Percentiles rank a stretch among this genome's conserved stretches.
phyloP scores from a whole-genome alignment of 2,329 filamentous ascomycete species.

The Rachicladosporium sp. region DNA sequence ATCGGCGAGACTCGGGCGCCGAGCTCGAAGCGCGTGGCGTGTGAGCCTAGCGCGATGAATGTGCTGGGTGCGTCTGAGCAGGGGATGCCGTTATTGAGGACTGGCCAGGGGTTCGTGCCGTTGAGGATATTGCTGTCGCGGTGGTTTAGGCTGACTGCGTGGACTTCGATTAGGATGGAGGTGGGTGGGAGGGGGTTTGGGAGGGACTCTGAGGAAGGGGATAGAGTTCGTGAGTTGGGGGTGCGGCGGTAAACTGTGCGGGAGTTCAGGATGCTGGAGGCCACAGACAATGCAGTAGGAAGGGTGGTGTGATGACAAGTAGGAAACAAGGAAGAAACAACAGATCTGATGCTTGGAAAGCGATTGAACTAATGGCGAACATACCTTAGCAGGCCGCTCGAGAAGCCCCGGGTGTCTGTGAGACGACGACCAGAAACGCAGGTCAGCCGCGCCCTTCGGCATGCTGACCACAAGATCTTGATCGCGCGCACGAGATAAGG shows the following conservation, averaged over 20 bases:
- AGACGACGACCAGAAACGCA: too few species aligned
- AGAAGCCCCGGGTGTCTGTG: too few species aligned
- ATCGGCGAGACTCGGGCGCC: constrained; percentile 15
- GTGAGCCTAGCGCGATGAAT: constrained; percentile 11
- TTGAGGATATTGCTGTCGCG: constrained; percentile 22
- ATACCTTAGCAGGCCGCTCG: too few species aligned
- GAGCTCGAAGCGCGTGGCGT: constrained; percentile 10
- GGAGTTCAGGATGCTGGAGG: too few species aligned
- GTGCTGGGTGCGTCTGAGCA: constrained; percentile 23
- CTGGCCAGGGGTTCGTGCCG: constrained; percentile 22
- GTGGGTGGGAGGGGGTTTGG: constrained; percentile 7
- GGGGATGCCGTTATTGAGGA: constrained; percentile 16
- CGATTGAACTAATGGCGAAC: too few species aligned
- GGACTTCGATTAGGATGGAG: constrained; percentile 17
- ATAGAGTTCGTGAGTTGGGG: constrained; percentile 7
- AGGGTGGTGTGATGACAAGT: too few species aligned
- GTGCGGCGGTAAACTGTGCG: constrained; percentile 5
- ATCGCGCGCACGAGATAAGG: too few species aligned
- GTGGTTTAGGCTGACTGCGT: constrained; percentile 20
- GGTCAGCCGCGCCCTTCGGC: too few species aligned
- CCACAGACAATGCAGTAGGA: too few species aligned
- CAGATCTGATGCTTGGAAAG: too few species aligned
- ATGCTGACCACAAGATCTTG: too few species aligned
- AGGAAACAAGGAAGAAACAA: too few species aligned
- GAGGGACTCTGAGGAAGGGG: constrained; percentile 5